These are phyloP conservation scores for Aspergillus sp. DNA, from an alignment of 2,329 filamentous ascomycete species.

Conservation along the genomic window DNA sequence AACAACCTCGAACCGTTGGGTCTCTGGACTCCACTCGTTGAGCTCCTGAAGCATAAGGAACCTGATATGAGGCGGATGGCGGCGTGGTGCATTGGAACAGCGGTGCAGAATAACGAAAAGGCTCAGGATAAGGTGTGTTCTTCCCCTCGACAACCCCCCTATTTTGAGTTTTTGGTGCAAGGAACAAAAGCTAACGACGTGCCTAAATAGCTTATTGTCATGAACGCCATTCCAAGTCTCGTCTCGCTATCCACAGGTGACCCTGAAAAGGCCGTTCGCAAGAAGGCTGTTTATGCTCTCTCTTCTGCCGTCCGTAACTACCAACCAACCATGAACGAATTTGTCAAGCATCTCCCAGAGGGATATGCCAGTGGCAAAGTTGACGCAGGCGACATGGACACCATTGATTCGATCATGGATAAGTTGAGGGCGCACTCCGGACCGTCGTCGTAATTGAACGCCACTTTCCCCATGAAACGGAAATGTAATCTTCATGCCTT, in stretches of 20 bases:
- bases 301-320: constrained; percentile 86
- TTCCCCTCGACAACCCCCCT: no score
- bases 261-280: constrained; percentile 64
- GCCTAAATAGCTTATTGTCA: constrained; percentile 47
- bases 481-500: background rate
- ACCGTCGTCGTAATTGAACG: constrained; percentile 25
- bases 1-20: constrained; percentile 82
- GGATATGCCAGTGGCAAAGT: constrained; percentile 59
- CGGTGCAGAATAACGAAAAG: constrained; percentile 91
- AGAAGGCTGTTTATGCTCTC: constrained; percentile 87
- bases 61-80: constrained; percentile 76
- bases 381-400: constrained; percentile 86
- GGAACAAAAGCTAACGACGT: background rate
- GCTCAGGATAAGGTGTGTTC: constrained; percentile 68
- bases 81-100: constrained; percentile 91
- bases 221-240: constrained; percentile 69
- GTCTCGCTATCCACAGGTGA: constrained; percentile 64
- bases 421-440: constrained; percentile 56
- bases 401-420: constrained; percentile 72
- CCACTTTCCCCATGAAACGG: background rate
- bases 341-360: constrained; percentile 67
- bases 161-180: no score
- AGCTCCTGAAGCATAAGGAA: constrained; percentile 68
- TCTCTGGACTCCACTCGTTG: constrained; percentile 79
- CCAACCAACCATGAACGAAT: constrained; percentile 67